phyloP scores from a whole-genome alignment of 164 flowering plant species.

The Buxus sempervirens region DNA sequence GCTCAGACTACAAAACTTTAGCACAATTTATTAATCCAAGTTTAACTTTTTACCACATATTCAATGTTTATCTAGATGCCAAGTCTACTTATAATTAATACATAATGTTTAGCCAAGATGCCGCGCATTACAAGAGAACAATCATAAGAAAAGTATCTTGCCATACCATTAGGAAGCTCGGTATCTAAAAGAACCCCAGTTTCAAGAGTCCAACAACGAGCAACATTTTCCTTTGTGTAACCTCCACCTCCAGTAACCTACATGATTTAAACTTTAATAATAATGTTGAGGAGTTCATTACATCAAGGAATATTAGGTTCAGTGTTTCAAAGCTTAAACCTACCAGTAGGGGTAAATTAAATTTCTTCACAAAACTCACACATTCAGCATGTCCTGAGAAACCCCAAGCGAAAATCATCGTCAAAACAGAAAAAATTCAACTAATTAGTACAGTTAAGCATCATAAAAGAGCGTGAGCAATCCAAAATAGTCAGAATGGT shows the following conservation, averaged over 20 bases:
- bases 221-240: conserved; percentile 96
- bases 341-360: conserved; percentile 92
- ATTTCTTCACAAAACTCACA: conserved; percentile 88
- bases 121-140: no score
- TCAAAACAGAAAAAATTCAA: conserved; percentile 8
- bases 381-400: conserved; percentile 91
- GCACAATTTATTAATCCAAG: no score
- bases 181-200: conserved; percentile 90
- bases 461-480: no score
- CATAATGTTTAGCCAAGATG: no score
- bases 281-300: no score
- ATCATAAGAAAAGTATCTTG: neutral
- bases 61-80: no score
- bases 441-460: neutral
- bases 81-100: no score
- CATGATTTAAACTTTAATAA: conserved; percentile 1
- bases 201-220: conserved; percentile 98
- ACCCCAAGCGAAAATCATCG: no score
- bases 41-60: no score
- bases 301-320: neutral
- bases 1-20: no score
- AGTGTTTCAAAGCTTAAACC: conserved; percentile 14
- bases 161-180: conserved; percentile 84
- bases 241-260: conserved; percentile 99
- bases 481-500: neutral